Evolutionary conservation across 2,329 filamentous ascomycete genomes (phyloP).

Genomic region (Penicillium sp.): DNA sequence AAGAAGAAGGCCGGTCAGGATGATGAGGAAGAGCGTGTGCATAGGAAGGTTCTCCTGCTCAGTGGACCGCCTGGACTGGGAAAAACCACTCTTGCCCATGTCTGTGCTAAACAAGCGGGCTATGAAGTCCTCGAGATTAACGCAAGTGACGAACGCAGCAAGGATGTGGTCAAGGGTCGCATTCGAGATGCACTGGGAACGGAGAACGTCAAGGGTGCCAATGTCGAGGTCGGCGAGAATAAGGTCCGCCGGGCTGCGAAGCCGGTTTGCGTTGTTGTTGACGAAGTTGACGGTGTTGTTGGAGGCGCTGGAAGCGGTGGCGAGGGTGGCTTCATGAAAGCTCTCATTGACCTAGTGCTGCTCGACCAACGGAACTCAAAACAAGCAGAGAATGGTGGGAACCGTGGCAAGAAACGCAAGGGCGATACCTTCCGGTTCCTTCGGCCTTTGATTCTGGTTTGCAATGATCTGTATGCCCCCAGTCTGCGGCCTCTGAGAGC

Average conservation of each 20-base stretch:
- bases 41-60: constrained; percentile 82
- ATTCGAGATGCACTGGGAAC: constrained; percentile 91
- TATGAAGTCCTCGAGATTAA: constrained; percentile 98
- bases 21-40: constrained; percentile 64
- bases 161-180: constrained; percentile 80
- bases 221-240: constrained; percentile 43
- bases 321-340: constrained; percentile 93
- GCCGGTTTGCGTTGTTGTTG: constrained; percentile 88
- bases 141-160: constrained; percentile 88
- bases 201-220: constrained; percentile 75
- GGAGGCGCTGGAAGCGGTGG: constrained; percentile 69
- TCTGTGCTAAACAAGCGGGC: constrained; percentile 89
- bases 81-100: constrained; percentile 93
- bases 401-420: constrained; percentile 52
- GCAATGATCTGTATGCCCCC: constrained; percentile 94
- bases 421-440: constrained; percentile 82
- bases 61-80: constrained; percentile 89
- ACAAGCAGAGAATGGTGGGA: constrained; percentile 24
- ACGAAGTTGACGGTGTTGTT: constrained; percentile 94
- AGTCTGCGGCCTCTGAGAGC: constrained; percentile 82
- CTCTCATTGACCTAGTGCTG: constrained; percentile 81
- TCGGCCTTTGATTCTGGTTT: constrained; percentile 86
- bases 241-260: constrained; percentile 66
- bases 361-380: constrained; percentile 75
- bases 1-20: constrained; percentile 43